A percentile compares a stretch with the other conserved stretches of the same genome.
These are phyloP conservation scores for Aspergillus indologenus DNA, from an alignment of 495 filamentous ascomycete species.

Conservation along the genomic window DNA sequence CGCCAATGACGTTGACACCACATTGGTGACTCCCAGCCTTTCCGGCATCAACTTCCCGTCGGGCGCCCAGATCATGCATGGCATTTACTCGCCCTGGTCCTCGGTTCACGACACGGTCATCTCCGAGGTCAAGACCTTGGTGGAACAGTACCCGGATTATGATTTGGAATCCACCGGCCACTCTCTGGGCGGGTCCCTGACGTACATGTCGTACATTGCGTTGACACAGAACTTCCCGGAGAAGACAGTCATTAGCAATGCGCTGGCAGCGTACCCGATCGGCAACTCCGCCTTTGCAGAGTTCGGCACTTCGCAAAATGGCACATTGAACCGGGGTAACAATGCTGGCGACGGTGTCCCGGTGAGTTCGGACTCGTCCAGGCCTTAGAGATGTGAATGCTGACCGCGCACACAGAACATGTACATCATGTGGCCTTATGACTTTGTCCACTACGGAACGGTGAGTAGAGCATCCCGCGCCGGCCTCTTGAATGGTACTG, in stretches of 20 bases:
- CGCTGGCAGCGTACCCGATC: constrained; percentile 35
- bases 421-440: constrained; percentile 27
- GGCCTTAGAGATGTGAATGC: not conserved
- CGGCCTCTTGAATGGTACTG: not conserved
- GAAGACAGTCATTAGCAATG: constrained; percentile 30
- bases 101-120: constrained; percentile 32
- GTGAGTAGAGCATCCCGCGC: constrained; percentile 13
- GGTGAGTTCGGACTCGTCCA: constrained; percentile 13
- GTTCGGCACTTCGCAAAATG: constrained; percentile 26
- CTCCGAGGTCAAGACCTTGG: constrained; percentile 26
- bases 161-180: constrained; percentile 33
- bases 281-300: constrained; percentile 31
- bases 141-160: constrained; percentile 29
- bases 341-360: constrained; percentile 33
- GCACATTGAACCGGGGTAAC: constrained; percentile 31
- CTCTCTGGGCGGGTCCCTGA: constrained; percentile 34
- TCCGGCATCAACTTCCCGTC: constrained; percentile 33
- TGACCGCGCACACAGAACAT: constrained; percentile 25
- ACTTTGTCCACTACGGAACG: constrained; percentile 31
- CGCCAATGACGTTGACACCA: constrained; percentile 35
- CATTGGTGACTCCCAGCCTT: constrained; percentile 27
- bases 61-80: constrained; percentile 30
- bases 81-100: constrained; percentile 29
- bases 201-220: constrained; percentile 35
- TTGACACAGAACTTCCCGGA: constrained; percentile 32